Percentiles rank a stretch among this genome's conserved stretches.
Conservation (phyloP, 352 stramenopile species). For the Pythium guiyangense region DNA sequence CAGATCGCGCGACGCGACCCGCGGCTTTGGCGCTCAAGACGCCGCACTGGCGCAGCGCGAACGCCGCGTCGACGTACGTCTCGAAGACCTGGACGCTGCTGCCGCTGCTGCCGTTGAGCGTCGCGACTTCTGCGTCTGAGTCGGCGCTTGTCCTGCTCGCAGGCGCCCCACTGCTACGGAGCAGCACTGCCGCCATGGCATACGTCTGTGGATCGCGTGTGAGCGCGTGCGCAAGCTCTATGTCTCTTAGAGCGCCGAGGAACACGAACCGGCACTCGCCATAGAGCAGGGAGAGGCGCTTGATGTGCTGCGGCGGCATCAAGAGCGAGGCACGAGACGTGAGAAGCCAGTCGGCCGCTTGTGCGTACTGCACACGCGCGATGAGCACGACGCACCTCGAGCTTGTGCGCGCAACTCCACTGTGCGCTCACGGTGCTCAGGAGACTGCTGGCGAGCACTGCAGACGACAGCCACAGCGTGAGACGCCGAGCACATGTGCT, state of each 20-base stretch:
- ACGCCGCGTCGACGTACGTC: slow-evolving; percentile 15
- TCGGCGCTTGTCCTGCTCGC: neutral
- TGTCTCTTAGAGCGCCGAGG: slow-evolving; percentile 14
- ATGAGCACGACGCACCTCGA: slow-evolving; percentile 3
- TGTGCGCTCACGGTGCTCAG: slow-evolving; percentile 12
- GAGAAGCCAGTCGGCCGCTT: neutral
- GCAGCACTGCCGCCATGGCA: slow-evolving; percentile 14
- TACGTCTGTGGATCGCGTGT: slow-evolving; percentile 7
- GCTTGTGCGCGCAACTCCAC: slow-evolving; percentile 9
- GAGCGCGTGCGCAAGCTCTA: slow-evolving; percentile 11
- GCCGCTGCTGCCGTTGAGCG: neutral
- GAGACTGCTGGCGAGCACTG: slow-evolving; percentile 13
- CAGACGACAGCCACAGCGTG: neutral
- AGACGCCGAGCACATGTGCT: too few species aligned
- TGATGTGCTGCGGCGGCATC: slow-evolving; percentile 8
- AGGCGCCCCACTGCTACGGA: slow-evolving; percentile 3
- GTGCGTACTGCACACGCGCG: neutral
- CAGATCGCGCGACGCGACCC: slow-evolving; percentile 10
- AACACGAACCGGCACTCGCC: slow-evolving; percentile 19
- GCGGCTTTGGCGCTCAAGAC: slow-evolving; percentile 9
- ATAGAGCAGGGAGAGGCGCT: slow-evolving; percentile 13
- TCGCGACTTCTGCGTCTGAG: neutral
- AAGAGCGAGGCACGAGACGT: neutral
- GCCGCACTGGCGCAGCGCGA: slow-evolving; percentile 3
- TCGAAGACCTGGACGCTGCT: slow-evolving; percentile 9